Conservation (phyloP, 371 early-diverging fungal genomes). For the Mycotypha africana region DNA sequence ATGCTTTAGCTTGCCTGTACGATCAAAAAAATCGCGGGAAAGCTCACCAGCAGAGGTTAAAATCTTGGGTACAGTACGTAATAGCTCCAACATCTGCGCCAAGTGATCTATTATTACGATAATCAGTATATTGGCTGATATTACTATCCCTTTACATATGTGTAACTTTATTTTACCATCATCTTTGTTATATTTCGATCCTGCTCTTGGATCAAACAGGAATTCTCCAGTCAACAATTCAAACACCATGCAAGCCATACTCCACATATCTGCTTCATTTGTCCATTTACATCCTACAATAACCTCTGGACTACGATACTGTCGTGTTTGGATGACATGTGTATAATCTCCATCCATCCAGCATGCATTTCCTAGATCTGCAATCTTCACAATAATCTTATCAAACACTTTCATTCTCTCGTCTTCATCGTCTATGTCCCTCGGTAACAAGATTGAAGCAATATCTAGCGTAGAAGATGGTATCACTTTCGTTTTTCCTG, state of each 20-base stretch:
- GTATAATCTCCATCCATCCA: constrained; percentile 93
- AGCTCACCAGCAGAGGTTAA: constrained; percentile 74
- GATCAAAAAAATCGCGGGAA: constrained; percentile 75
- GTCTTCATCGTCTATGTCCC: too few relatives aligned
- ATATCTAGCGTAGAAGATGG: constrained; percentile 27
- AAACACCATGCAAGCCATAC: constrained; percentile 85
- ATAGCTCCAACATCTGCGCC: constrained; percentile 91
- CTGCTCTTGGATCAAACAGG: constrained; percentile 89
- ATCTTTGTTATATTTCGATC: constrained; percentile 80
- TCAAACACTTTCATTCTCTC: constrained; percentile 14
- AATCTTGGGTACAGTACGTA: constrained; percentile 77
- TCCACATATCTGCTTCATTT: constrained; percentile 92
- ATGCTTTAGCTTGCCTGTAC: constrained; percentile 74
- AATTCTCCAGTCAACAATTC: constrained; percentile 95
- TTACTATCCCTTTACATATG: too few relatives aligned
- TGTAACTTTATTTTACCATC: constrained; percentile 54
- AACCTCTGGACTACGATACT: constrained; percentile 98
- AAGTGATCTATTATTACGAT: constrained; percentile 85
- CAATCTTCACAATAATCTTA: constrained; percentile 83
- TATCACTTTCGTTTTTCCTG: constrained; percentile 17
- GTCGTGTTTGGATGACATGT: constrained; percentile 95
- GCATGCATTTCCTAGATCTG: constrained; percentile 97
- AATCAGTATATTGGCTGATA: too few relatives aligned
- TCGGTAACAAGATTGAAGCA: constrained; percentile 7
- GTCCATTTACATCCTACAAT: constrained; percentile 92